Conservation (phyloP, 1,284 basidiomycete genomes). For the Chalciporus piperatoides region DNA sequence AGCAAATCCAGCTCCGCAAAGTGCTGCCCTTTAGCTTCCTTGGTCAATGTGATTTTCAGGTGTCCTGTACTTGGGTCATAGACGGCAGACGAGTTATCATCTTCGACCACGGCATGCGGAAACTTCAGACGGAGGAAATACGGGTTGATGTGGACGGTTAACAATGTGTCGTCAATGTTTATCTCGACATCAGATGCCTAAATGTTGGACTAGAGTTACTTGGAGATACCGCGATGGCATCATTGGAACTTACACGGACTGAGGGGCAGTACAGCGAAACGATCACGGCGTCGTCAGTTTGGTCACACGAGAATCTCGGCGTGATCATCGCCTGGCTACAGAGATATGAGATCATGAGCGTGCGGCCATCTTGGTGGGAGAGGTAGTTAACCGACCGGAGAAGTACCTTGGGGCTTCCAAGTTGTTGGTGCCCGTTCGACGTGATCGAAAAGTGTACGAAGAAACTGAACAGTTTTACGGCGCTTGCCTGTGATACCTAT, state of each 20-base stretch:
- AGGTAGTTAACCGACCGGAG: not conserved
- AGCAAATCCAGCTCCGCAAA: constrained; percentile 76
- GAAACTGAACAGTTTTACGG: not conserved
- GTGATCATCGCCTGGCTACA: constrained; percentile 59
- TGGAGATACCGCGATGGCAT: constrained; percentile 10
- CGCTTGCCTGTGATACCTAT: not conserved
- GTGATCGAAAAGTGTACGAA: constrained; percentile 1
- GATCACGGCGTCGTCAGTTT: constrained; percentile 57
- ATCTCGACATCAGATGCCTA: constrained; percentile 79
- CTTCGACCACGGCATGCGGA: constrained; percentile 58
- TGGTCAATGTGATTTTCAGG: constrained; percentile 66
- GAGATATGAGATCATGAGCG: not conserved
- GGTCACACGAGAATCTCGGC: constrained; percentile 70
- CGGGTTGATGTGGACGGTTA: constrained; percentile 75
- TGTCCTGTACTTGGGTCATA: constrained; percentile 73
- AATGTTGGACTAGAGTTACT: constrained; percentile 15
- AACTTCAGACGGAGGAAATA: constrained; percentile 79
- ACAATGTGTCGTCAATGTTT: constrained; percentile 63
- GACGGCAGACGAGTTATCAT: constrained; percentile 63
- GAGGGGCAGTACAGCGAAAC: constrained; percentile 72
- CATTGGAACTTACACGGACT: constrained; percentile 56
- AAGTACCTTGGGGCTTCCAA: not conserved
- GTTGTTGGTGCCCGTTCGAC: not conserved
- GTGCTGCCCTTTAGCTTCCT: constrained; percentile 57
- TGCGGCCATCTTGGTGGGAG: not conserved